These are phyloP conservation scores for Rhodamnia rubescens DNA, from an alignment of 345 rosid genomes.

Conservation along the genomic window DNA sequence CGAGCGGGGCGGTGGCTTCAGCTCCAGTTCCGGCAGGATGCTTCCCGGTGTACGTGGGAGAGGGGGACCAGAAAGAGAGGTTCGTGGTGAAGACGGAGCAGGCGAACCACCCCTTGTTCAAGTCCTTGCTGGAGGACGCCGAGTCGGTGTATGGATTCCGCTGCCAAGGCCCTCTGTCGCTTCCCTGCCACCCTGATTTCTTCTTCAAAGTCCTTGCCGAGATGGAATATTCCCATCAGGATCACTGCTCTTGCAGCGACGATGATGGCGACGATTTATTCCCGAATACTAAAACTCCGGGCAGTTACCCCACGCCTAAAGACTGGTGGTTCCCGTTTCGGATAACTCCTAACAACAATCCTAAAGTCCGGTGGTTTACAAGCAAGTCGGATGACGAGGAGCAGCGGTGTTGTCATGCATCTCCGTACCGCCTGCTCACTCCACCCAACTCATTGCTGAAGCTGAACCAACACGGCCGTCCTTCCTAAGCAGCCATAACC, in stretches of 20 bases:
- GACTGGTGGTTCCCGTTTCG: neutral
- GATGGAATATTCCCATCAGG: constrained; percentile 16
- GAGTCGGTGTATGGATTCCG: constrained; percentile 52
- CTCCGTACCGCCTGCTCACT: neutral
- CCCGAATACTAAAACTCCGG: neutral
- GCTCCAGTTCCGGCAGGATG: constrained; percentile 21
- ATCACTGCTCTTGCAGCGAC: neutral
- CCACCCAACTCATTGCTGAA: neutral
- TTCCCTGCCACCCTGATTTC: constrained; percentile 66
- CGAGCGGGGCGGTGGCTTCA: neutral
- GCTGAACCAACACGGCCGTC: neutral
- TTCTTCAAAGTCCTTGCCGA: constrained; percentile 46
- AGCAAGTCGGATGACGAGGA: neutral
- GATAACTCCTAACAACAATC: neutral
- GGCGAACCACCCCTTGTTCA: constrained; percentile 64
- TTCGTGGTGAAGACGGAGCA: constrained; percentile 39
- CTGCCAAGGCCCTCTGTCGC: constrained; percentile 51
- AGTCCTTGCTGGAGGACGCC: constrained; percentile 63
- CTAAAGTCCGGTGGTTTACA: neutral
- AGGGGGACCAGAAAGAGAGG: constrained; percentile 25
- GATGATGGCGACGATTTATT: neutral
- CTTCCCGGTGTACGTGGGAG: constrained; percentile 70
- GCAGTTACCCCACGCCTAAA: neutral
- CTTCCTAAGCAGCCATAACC: neutral
- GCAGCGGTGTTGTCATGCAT: neutral